Evolutionary conservation across 345 rosid genomes (phyloP).

Genomic region (Limnanthes douglasii): DNA sequence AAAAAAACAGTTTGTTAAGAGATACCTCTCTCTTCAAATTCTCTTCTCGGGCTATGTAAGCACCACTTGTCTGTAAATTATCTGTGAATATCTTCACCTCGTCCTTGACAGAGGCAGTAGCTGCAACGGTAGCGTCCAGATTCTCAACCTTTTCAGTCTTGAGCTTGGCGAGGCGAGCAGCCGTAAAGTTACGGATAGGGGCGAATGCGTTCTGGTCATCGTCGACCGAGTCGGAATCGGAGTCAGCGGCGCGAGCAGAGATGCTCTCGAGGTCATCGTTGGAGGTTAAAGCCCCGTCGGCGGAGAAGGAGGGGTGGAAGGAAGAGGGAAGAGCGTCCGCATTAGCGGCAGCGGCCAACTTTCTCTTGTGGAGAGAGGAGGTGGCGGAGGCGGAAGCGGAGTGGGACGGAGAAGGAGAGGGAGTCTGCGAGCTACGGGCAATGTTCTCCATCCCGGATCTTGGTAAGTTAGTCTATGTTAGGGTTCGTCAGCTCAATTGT

Average conservation of each 20-base stretch:
- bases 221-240: constrained; percentile 77
- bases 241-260: constrained; percentile 73
- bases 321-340: constrained; percentile 49
- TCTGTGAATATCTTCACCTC: constrained; percentile 81
- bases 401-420: constrained; percentile 86
- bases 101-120: constrained; percentile 46
- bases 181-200: constrained; percentile 65
- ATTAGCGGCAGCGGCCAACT: constrained; percentile 42
- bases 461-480: too few relatives aligned
- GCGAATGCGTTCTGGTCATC: constrained; percentile 80
- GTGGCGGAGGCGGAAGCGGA: constrained; percentile 96
- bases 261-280: constrained; percentile 97
- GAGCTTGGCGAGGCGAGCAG: constrained; percentile 67
- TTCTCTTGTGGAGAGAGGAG: constrained; percentile 89
- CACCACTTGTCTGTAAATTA: constrained; percentile 92
- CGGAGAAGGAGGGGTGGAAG: constrained; percentile 81
- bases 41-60: constrained; percentile 96
- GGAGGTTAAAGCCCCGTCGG: constrained; percentile 84
- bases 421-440: constrained; percentile 93
- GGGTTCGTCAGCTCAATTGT: too few relatives aligned
- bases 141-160: constrained; percentile 80
- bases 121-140: constrained; percentile 49
- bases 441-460: too few relatives aligned
- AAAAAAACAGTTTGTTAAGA: background rate
- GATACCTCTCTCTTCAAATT: constrained; percentile 72